Conservation (phyloP, 257 asterid genomes). For the Verbascum thapsus region DNA sequence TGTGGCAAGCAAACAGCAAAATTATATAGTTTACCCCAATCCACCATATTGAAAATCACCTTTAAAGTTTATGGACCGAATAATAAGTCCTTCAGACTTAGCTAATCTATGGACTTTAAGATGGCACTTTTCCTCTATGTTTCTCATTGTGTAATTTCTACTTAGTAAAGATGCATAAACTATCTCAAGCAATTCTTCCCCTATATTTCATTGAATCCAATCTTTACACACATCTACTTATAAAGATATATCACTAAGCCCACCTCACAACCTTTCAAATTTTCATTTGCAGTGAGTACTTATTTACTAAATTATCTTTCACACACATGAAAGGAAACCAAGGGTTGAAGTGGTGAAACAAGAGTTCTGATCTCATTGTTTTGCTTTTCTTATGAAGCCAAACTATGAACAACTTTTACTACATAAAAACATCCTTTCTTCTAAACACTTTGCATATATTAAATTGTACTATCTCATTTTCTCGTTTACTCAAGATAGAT, state of each 20-base stretch:
- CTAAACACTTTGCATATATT: conserved; percentile 3
- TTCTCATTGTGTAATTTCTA: neutral
- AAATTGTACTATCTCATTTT: neutral
- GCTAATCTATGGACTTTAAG: neutral
- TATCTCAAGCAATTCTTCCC: neutral
- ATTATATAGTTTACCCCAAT: neutral
- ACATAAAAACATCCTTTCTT: conserved; percentile 1
- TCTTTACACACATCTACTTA: conserved; percentile 7
- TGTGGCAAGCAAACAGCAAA: neutral
- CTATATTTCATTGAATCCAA: neutral
- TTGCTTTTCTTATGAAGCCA: neutral
- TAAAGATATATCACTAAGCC: neutral
- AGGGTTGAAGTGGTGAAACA: neutral
- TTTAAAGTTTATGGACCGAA: conserved; percentile 1
- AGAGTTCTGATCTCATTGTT: neutral
- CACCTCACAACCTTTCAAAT: neutral
- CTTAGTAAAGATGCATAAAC: conserved; percentile 3
- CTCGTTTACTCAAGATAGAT: neutral
- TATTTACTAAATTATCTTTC: neutral
- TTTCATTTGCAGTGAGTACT: neutral
- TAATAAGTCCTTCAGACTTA: neutral
- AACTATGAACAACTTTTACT: neutral
- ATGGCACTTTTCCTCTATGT: neutral
- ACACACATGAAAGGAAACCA: conserved; percentile 7
- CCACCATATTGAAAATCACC: neutral